These are phyloP conservation scores for Phoma sp. DNA, from an alignment of 2,329 filamentous ascomycete genomes.

Conservation along the genomic window DNA sequence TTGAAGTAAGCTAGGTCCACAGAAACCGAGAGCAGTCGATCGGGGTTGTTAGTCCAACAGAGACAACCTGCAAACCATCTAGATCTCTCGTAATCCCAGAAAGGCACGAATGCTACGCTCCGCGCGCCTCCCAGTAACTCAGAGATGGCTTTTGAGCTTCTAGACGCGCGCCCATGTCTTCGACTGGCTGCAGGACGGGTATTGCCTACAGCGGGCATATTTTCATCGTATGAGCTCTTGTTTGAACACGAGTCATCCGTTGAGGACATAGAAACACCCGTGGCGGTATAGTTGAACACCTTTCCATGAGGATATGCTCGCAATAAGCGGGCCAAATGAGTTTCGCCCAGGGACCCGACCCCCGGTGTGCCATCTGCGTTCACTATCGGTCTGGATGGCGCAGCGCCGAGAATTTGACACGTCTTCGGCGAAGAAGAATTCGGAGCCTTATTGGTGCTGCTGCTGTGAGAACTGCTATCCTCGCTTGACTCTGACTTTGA, in stretches of 20 bases:
- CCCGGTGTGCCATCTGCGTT: conserved; percentile 6
- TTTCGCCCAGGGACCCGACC: conserved; percentile 24
- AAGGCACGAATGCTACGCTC: conserved; percentile 48
- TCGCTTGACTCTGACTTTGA: conserved; percentile 29
- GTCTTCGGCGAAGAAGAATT: conserved; percentile 18
- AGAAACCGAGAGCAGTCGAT: conserved; percentile 37
- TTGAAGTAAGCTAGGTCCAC: conserved; percentile 47
- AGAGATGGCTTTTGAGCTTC: conserved; percentile 55
- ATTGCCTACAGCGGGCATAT: not conserved
- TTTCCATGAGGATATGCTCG: conserved; percentile 35
- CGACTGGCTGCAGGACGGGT: not conserved
- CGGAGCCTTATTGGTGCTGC: not conserved
- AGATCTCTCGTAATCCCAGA: conserved; percentile 50
- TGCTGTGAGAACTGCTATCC: conserved; percentile 17
- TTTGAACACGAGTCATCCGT: conserved; percentile 26
- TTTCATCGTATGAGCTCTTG: not conserved
- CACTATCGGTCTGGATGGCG: conserved; percentile 9
- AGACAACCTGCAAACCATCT: conserved; percentile 49
- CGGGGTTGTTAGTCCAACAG: conserved; percentile 43
- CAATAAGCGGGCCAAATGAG: conserved; percentile 30
- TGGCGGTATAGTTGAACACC: conserved; percentile 33
- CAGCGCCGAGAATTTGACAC: conserved; percentile 37
- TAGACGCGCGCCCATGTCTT: conserved; percentile 20
- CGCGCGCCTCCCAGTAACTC: conserved; percentile 56
- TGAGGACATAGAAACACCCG: conserved; percentile 28